phyloP scores from a whole-genome alignment of 1,284 basidiomycete genomes.

The Cryptococcus sp. region DNA sequence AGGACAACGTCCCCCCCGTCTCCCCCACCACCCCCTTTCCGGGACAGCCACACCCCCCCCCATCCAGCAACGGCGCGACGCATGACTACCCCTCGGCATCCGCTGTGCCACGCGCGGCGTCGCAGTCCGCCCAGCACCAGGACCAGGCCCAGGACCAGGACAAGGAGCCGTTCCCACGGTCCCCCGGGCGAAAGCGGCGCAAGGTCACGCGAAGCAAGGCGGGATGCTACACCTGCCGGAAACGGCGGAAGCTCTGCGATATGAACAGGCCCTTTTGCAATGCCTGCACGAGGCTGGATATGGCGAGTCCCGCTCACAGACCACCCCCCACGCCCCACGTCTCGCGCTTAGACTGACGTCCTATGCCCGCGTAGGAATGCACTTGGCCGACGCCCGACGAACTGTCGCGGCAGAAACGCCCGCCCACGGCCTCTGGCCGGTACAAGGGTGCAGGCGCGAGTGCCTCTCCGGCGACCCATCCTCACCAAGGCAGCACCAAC shows the following conservation, averaged over 20 bases:
- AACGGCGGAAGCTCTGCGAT: constrained; percentile 33
- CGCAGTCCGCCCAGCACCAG: too few relatives aligned
- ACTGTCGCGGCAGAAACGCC: too few relatives aligned
- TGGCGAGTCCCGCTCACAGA: constrained; percentile 18
- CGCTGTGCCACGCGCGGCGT: too few relatives aligned
- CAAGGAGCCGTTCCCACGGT: too few relatives aligned
- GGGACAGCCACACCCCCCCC: too few relatives aligned
- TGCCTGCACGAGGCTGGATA: constrained; percentile 24
- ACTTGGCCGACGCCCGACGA: constrained; percentile 21
- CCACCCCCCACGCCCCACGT: background rate
- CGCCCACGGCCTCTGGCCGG: too few relatives aligned
- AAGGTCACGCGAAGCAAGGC: constrained; percentile 24
- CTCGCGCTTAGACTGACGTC: background rate
- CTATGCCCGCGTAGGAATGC: constrained; percentile 17
- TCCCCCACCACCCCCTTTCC: too few relatives aligned
- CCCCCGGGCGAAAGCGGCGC: constrained; percentile 20
- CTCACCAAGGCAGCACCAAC: background rate
- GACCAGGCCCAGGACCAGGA: too few relatives aligned
- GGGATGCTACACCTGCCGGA: constrained; percentile 29
- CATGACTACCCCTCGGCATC: too few relatives aligned
- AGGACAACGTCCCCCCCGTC: too few relatives aligned
- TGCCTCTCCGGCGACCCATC: background rate
- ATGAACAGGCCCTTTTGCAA: constrained; percentile 22
- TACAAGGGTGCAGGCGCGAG: too few relatives aligned
- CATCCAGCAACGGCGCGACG: too few relatives aligned